Evolutionary conservation across 1,139 yeast genomes (phyloP), one percentile per base, ranked within the genome.

Genomic region (Trichomonascaceae sp.): DNA sequence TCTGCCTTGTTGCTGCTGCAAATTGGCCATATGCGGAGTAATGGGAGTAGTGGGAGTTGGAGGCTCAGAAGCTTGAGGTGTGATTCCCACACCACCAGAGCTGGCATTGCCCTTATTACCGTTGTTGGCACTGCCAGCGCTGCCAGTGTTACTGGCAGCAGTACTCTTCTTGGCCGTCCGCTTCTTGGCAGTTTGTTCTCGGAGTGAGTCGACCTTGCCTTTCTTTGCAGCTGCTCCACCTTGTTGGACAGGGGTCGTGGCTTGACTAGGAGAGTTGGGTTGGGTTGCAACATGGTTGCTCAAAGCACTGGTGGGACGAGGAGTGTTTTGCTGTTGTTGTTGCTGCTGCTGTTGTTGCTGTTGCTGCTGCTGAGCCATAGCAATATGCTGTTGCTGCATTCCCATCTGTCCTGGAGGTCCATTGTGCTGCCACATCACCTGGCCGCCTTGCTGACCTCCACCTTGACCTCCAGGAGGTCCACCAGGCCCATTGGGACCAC

Each of bases 21-120:
- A 13, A 14, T 16, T 32, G 30, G 16, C 16, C 16, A n/a, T 41
- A 35, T 55, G 56, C 5, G 61, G 62, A 2, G 62, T 57, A 8
- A 55, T 48, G 1, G 62, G 62, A 22, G 62, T 57, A 9, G 60
- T 56, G 4, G 62, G 62, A 8, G 62, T 56, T n/a, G 57, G 60
- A 4, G 62, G 60, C 36, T 56, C 62, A 4, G 58, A 51, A 8
- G 50, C 32, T 38, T 45, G 39, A 15, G 56, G 54, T 16, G 56
- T 49, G n/a, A n/a, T n/a, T n/a, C n/a, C n/a, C n/a, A n/a, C n/a
- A n/a, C n/a, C n/a, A n/a, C n/a, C n/a, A n/a, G n/a, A n/a, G n/a
- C n/a, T n/a, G n/a, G n/a, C n/a, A n/a, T n/a, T n/a, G n/a, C n/a
- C n/a, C n/a, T n/a, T n/a, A n/a, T n/a, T n/a, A n/a, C n/a, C n/a